phyloP scores from a whole-genome alignment of 2,329 filamentous ascomycete species.

The Sclerotinia sclerotiorum region DNA sequence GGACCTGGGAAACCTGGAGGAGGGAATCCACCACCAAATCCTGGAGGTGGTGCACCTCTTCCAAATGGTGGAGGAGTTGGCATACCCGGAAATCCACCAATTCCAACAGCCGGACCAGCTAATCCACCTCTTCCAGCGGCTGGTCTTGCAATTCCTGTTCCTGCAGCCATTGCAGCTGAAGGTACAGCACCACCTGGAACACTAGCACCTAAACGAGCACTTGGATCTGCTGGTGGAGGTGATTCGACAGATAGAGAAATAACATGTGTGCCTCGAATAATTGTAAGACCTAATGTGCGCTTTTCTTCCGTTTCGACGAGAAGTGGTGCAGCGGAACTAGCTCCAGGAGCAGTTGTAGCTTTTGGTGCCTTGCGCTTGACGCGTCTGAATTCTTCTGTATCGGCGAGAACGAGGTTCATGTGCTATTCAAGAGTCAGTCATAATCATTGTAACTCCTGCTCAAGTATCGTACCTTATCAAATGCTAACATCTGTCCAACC shows the following conservation, averaged over 20 bases:
- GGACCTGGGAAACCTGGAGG: conserved; percentile 49
- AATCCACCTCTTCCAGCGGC: conserved; percentile 90
- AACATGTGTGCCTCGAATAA: conserved; percentile 91
- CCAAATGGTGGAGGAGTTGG: conserved; percentile 52
- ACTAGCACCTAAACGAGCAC: conserved; percentile 79
- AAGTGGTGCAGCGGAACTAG: conserved; percentile 60
- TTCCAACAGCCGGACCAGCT: conserved; percentile 81
- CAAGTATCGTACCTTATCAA: conserved; percentile 73
- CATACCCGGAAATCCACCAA: conserved; percentile 67
- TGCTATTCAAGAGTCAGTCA: conserved; percentile 56
- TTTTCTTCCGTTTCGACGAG: conserved; percentile 92
- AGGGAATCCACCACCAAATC: conserved; percentile 51
- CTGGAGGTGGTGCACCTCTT: conserved; percentile 47
- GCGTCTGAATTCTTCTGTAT: conserved; percentile 95
- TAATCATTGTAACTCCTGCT: neutral
- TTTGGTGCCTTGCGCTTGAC: conserved; percentile 83
- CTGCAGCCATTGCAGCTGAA: conserved; percentile 68
- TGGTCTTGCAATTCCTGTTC: conserved; percentile 86
- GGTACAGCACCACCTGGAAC: conserved; percentile 59
- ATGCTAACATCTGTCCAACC: conserved; percentile 96
- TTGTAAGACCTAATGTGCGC: conserved; percentile 91
- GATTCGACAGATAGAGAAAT: conserved; percentile 95
- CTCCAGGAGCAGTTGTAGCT: conserved; percentile 53
- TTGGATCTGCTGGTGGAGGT: conserved; percentile 90
- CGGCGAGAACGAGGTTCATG: conserved; percentile 98